A percentile compares a stretch with the other conserved stretches of the same genome.
Evolutionary conservation across 768 basidiomycete genomes (phyloP).

Genomic region (Mycena belliarum): DNA sequence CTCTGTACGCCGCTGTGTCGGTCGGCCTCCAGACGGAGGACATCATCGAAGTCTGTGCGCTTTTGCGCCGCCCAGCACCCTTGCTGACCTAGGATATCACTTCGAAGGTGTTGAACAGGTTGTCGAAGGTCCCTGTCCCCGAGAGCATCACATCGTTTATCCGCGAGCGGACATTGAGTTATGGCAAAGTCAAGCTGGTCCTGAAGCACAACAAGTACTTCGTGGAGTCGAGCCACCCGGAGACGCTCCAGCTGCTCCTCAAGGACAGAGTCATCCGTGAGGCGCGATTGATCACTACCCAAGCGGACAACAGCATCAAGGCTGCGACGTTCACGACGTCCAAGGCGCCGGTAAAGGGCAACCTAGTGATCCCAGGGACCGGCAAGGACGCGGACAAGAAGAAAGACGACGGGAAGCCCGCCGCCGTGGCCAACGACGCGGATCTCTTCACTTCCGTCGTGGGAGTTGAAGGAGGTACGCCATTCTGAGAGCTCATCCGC

Average conservation of each 20-base stretch:
- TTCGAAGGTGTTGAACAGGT: constrained; percentile 69
- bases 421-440: constrained; percentile 49
- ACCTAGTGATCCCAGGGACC: constrained; percentile 84
- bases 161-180: constrained; percentile 90
- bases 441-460: constrained; percentile 96
- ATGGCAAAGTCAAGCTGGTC: constrained; percentile 98
- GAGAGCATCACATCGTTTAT: constrained; percentile 85
- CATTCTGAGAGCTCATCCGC: neutral
- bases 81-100: constrained; percentile 30
- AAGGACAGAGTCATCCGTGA: constrained; percentile 86
- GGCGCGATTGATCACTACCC: constrained; percentile 73
- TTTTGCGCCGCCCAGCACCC: constrained; percentile 22
- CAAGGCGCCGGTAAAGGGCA: constrained; percentile 82
- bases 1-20: constrained; percentile 96
- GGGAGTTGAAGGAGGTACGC: constrained; percentile 83
- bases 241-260: constrained; percentile 84
- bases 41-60: constrained; percentile 86
- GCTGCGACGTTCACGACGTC: constrained; percentile 75
- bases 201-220: constrained; percentile 97
- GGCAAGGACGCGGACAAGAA: constrained; percentile 73
- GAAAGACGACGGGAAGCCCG: constrained; percentile 48
- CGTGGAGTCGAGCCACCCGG: constrained; percentile 94
- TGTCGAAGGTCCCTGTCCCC: constrained; percentile 93
- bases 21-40: constrained; percentile 97
- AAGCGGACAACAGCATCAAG: constrained; percentile 74